Base-by-base conservation (phyloP, 352 stramenopile genomes). In the Aphanomyces stellatus region DNA sequence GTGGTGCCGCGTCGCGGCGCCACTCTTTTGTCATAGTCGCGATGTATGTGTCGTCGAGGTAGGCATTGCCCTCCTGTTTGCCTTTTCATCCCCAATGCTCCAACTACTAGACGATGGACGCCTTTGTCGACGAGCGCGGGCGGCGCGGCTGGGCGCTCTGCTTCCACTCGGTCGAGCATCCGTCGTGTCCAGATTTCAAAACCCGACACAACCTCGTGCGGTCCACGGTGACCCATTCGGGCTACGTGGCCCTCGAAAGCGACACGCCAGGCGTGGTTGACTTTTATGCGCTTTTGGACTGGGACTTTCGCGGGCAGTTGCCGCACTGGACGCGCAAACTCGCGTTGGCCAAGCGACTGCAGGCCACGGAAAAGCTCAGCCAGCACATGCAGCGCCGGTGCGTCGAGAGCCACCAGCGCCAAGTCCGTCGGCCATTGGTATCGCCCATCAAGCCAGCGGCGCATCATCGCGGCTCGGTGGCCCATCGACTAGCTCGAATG, bases 91-190 rank as follows among this genome's bases (percentile, higher is more conserved):
- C n/a, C n/a, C n/a, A n/a, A n/a, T n/a, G n/a, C n/a, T 10, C 33
- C 31, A 43, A 43, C 1, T 41, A 19, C 4, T 46, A 76, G 68
- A 85, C 84, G 66, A 86, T 80, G 74, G 78, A 90, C 65, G 74
- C 70, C 24, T 90, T 88, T 46, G 70, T 87, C 19, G 73, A 84
- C 63, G 76, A 86, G 33, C 53, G 77, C 15, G 81, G 79, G 0
- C 79, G 79, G 25, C 75, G 77, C 41, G 79, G 81, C 11, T 90
- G 81, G 81, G 81, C 81, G 0, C 59, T 72, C n/a, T 82, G 79
- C 62, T 81, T 80, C 1, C 78, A 85, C 53, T 88, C 79, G 11
- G 63, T 90, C 48, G 75, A 80, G 31, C 78, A 88, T 42, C 15
- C 53, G 30, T 61, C 53, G 11, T 61, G 53, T 28, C 53, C 53